Conservation (phyloP, 2,329 filamentous ascomycete species). For the Metarhizium humberi region DNA sequence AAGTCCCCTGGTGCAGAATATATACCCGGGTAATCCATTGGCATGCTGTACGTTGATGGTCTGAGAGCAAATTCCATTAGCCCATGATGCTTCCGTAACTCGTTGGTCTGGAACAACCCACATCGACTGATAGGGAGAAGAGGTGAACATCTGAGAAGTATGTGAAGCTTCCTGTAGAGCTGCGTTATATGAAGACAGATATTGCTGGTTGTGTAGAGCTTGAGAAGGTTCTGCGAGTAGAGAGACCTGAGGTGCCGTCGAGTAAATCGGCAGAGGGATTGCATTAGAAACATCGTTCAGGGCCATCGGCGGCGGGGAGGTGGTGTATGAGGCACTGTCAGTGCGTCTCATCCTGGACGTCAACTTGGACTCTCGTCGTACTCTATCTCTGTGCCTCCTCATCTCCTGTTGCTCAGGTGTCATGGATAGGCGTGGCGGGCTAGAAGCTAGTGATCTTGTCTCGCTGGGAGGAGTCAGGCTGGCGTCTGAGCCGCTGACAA, state of each 20-base stretch:
- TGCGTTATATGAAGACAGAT: slow-evolving; percentile 41
- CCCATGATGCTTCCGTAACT: not conserved
- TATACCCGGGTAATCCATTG: slow-evolving; percentile 32
- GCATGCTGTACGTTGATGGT: slow-evolving; percentile 30
- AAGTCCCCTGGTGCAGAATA: slow-evolving; percentile 27
- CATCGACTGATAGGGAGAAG: slow-evolving; percentile 25
- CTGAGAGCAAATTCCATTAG: slow-evolving; percentile 18
- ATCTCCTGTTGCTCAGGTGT: slow-evolving; percentile 53
- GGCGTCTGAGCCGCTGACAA: slow-evolving; percentile 36
- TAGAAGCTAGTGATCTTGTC: slow-evolving; percentile 46
- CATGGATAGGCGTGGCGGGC: slow-evolving; percentile 44
- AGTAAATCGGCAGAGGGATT: slow-evolving; percentile 40
- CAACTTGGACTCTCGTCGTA: slow-evolving; percentile 48
- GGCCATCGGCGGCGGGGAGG: slow-evolving; percentile 25
- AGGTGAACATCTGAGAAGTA: slow-evolving; percentile 21
- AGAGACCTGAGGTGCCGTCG: slow-evolving; percentile 40
- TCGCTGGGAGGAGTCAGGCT: slow-evolving; percentile 41
- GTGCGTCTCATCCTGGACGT: slow-evolving; percentile 40
- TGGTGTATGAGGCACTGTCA: slow-evolving; percentile 35
- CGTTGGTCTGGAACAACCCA: slow-evolving; percentile 15
- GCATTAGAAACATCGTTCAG: slow-evolving; percentile 31
- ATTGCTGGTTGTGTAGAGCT: slow-evolving; percentile 31
- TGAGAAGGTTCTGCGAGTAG: slow-evolving; percentile 41
- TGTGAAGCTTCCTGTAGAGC: slow-evolving; percentile 36
- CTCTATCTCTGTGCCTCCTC: slow-evolving; percentile 51